Percentiles rank a stretch among this genome's conserved stretches.
Evolutionary conservation across 2,329 filamentous ascomycete species (phyloP).

Genomic region (Lasiodiplodia sp.): DNA sequence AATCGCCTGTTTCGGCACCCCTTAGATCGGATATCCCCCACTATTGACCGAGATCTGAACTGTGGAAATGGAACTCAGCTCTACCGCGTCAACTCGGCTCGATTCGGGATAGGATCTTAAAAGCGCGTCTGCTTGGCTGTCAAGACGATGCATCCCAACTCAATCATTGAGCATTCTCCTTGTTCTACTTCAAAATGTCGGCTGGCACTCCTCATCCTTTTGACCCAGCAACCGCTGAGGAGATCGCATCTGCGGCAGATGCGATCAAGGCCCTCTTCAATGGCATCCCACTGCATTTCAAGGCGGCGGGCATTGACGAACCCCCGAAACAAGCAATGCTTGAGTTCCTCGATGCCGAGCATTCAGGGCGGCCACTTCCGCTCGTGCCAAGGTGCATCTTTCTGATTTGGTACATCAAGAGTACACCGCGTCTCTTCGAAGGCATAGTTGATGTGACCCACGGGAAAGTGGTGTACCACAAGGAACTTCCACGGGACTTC

Average conservation of each 20-base stretch:
- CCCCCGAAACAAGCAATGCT: conserved; percentile 6
- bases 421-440: not conserved
- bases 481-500: conserved; percentile 12
- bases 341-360: not conserved
- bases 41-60: not conserved
- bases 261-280: not conserved
- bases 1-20: not conserved
- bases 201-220: not conserved
- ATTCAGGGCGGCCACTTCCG: not conserved
- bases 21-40: not conserved
- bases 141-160: not conserved
- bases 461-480: not conserved
- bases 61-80: not conserved
- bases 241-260: not conserved
- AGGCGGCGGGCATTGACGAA: not conserved
- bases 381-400: not conserved
- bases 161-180: not conserved
- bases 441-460: conserved; percentile 9
- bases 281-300: conserved; percentile 1
- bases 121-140: not conserved
- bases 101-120: not conserved
- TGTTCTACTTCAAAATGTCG: not conserved
- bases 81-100: not conserved
- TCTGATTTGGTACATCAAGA: conserved; percentile 7
- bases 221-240: not conserved